Evolutionary conservation across 1,284 basidiomycete genomes (phyloP).

Genomic region (Porodaedalea pini): DNA sequence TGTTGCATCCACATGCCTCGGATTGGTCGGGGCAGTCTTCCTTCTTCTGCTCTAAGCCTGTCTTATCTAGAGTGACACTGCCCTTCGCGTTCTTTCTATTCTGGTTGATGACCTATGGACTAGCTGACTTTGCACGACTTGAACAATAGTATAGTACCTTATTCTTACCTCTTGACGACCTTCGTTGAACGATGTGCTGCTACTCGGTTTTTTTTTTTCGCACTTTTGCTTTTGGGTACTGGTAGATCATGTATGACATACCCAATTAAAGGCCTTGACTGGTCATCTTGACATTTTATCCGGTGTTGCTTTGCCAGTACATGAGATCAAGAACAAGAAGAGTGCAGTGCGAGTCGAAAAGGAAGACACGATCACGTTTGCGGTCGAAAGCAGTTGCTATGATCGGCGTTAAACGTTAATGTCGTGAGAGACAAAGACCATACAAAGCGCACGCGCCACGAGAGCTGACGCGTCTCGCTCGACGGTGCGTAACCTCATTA

Average conservation of each 20-base stretch:
- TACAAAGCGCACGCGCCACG: not conserved
- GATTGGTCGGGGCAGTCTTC: constrained; percentile 15
- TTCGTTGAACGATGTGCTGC: constrained; percentile 19
- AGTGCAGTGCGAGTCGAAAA: too few species aligned
- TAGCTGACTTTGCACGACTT: constrained; percentile 5
- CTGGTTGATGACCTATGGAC: constrained; percentile 6
- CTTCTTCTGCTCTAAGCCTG: constrained; percentile 14
- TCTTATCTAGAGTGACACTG: not conserved
- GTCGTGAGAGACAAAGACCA: not conserved
- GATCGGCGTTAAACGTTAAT: too few species aligned
- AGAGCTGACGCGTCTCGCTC: constrained; percentile 20
- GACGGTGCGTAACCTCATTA: not conserved
- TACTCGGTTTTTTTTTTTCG: constrained; percentile 4
- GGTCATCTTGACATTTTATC: not conserved
- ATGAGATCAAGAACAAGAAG: too few species aligned
- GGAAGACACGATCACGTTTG: not conserved
- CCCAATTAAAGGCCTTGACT: constrained; percentile 13
- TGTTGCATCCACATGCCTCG: constrained; percentile 6
- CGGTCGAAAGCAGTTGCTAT: not conserved
- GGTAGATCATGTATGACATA: constrained; percentile 16
- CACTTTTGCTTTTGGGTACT: constrained; percentile 16
- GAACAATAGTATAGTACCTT: constrained; percentile 12
- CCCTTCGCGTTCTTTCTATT: not conserved
- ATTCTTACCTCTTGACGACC: constrained; percentile 10
- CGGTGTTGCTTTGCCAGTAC: not conserved